Evolutionary conservation across 179 eudicot genomes (phyloP).

Genomic region (Spinacia oleracea): DNA sequence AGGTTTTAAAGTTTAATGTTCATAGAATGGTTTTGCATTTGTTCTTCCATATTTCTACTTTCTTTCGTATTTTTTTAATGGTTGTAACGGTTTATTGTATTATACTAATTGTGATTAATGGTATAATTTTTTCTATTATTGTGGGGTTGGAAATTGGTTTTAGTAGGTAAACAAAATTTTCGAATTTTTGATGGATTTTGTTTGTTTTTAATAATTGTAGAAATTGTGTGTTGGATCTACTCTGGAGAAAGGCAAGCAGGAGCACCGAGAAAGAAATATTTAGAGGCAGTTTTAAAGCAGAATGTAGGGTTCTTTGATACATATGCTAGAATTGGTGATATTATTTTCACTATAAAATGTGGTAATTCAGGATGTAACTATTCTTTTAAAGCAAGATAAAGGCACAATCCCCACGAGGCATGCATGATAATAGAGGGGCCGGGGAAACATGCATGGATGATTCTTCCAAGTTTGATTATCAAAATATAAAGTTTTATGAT

Average conservation of each 20-base stretch:
- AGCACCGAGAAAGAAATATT: conserved; percentile 78
- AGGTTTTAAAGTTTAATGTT: no score
- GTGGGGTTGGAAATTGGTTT: conserved; percentile 21
- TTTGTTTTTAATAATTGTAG: conserved; percentile 37
- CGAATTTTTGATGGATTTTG: conserved; percentile 23
- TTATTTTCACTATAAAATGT: conserved; percentile 89
- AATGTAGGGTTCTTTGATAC: conserved; percentile 98
- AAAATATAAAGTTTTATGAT: no score
- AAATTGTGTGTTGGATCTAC: conserved; percentile 98
- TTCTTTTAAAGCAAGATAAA: no score
- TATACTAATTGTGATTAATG: background rate
- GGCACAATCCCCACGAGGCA: no score
- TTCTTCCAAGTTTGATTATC: no score
- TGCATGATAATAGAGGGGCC: no score
- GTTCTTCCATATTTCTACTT: no score
- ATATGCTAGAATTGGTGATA: conserved; percentile 98
- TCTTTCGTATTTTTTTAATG: no score
- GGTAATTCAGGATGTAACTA: no score
- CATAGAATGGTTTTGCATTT: no score
- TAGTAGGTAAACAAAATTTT: conserved; percentile 14
- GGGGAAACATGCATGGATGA: no score
- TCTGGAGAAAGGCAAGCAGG: conserved; percentile 96
- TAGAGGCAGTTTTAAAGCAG: conserved; percentile 92
- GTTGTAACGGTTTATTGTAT: no score
- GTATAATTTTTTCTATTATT: background rate